A percentile compares a stretch with the other conserved stretches of the same genome.
phyloP scores from a whole-genome alignment of 257 asterid genomes.

The Solanum tacnaense region DNA sequence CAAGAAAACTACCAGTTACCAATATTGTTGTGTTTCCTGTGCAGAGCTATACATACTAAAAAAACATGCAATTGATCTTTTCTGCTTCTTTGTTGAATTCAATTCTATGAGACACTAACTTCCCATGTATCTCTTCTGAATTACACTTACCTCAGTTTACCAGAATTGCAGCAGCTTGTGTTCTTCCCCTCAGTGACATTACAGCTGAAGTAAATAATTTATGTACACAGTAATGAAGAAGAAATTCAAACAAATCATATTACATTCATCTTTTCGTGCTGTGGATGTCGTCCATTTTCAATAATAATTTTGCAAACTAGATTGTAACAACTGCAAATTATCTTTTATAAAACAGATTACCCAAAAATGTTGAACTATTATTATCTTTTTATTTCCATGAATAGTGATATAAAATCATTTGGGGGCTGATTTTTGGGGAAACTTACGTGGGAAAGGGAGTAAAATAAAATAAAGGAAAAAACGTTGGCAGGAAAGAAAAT shows the following conservation, averaged over 20 bases:
- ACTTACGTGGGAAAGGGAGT: too few species aligned
- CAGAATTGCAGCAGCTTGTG: conserved; percentile 87
- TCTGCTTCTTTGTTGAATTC: background rate
- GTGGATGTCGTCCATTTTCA: background rate
- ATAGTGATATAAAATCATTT: too few species aligned
- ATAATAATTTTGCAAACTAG: too few species aligned
- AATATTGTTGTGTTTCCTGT: background rate
- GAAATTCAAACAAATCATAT: background rate
- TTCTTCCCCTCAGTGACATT: conserved; percentile 37
- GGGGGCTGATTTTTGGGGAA: too few species aligned
- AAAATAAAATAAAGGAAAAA: too few species aligned
- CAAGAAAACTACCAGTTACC: background rate
- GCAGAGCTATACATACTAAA: background rate
- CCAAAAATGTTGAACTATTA: too few species aligned
- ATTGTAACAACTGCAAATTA: too few species aligned
- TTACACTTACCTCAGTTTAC: conserved; percentile 41
- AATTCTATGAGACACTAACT: background rate
- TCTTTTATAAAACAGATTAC: too few species aligned
- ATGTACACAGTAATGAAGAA: background rate
- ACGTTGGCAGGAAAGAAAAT: too few species aligned
- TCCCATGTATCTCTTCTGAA: background rate
- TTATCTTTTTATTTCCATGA: too few species aligned
- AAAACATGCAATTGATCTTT: background rate
- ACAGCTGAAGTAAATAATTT: too few species aligned
- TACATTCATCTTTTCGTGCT: background rate